These are phyloP conservation scores for Sporothrix brasiliensis DNA, from an alignment of 2,329 filamentous ascomycete genomes.

Conservation along the genomic window DNA sequence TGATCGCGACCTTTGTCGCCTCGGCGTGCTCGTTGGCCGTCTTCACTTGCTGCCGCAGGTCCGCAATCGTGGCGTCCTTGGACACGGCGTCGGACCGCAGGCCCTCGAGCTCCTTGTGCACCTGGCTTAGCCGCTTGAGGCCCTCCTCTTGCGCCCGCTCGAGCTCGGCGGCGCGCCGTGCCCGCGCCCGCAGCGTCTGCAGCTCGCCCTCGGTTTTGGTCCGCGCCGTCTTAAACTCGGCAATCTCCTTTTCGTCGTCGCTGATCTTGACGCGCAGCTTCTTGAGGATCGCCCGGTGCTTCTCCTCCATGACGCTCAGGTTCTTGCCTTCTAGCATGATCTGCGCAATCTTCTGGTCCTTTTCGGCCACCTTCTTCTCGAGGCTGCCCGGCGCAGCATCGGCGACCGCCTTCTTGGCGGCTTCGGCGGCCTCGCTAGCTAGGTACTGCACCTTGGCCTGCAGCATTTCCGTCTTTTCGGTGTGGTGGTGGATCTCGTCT, in stretches of 20 bases:
- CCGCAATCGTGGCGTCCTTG: constrained; percentile 66
- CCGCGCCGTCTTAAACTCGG: constrained; percentile 60
- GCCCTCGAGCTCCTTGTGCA: constrained; percentile 52
- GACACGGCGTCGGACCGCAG: constrained; percentile 65
- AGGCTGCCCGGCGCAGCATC: constrained; percentile 64
- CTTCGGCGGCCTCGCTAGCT: constrained; percentile 74
- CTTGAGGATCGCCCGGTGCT: constrained; percentile 80
- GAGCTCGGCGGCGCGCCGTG: constrained; percentile 54
- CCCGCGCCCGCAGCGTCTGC: constrained; percentile 51
- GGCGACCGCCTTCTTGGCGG: constrained; percentile 70
- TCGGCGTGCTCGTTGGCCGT: constrained; percentile 69
- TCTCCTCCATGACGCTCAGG: constrained; percentile 82
- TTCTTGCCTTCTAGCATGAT: constrained; percentile 92
- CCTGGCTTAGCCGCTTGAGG: constrained; percentile 62
- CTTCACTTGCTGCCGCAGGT: constrained; percentile 70
- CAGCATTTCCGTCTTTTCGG: constrained; percentile 88
- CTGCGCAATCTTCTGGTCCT: constrained; percentile 85
- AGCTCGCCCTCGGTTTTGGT: constrained; percentile 61
- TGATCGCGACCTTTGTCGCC: constrained; percentile 65
- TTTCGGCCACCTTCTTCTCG: constrained; percentile 82
- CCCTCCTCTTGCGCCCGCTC: constrained; percentile 58
- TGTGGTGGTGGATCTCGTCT: constrained; percentile 79
- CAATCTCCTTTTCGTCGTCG: constrained; percentile 66
- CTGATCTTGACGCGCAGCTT: constrained; percentile 70
- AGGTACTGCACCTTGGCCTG: constrained; percentile 90